Evolutionary conservation across 331 rosid genomes (phyloP).

Genomic region (Acacia concinna): DNA sequence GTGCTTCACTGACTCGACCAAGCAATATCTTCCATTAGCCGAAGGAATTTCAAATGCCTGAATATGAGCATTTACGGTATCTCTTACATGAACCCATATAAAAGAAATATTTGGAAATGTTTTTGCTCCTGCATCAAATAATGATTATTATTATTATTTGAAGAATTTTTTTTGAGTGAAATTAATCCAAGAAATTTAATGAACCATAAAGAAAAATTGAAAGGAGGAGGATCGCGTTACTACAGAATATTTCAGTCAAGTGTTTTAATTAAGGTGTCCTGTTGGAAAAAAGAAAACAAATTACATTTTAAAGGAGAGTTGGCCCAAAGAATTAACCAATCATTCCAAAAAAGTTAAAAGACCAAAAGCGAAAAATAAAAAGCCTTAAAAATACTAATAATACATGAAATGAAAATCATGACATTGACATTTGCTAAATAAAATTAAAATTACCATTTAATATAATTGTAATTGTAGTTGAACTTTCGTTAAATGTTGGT

Average conservation of each 20-base stretch:
- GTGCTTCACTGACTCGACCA: background rate
- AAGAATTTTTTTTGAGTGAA: background rate
- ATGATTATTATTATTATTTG: background rate
- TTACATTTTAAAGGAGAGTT: too few relatives aligned
- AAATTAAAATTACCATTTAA: slow-evolving; percentile 3
- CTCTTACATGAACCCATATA: background rate
- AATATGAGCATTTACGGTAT: background rate
- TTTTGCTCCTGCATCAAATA: background rate
- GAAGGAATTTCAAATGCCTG: slow-evolving; percentile 13
- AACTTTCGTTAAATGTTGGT: background rate
- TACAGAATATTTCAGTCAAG: too few relatives aligned
- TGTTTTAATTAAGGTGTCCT: too few relatives aligned
- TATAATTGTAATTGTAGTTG: background rate
- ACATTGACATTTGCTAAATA: background rate
- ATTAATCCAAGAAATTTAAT: too few relatives aligned
- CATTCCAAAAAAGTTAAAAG: background rate
- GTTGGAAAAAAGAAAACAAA: too few relatives aligned
- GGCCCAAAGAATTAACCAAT: background rate
- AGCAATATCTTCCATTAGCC: background rate
- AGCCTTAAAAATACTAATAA: background rate
- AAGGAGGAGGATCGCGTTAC: too few relatives aligned
- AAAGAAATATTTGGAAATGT: background rate
- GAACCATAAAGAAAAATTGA: background rate
- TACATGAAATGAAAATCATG: background rate
- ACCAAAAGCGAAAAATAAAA: too few relatives aligned